Base-by-base conservation (phyloP, 768 basidiomycete genomes). In the Galerina marginata region DNA sequence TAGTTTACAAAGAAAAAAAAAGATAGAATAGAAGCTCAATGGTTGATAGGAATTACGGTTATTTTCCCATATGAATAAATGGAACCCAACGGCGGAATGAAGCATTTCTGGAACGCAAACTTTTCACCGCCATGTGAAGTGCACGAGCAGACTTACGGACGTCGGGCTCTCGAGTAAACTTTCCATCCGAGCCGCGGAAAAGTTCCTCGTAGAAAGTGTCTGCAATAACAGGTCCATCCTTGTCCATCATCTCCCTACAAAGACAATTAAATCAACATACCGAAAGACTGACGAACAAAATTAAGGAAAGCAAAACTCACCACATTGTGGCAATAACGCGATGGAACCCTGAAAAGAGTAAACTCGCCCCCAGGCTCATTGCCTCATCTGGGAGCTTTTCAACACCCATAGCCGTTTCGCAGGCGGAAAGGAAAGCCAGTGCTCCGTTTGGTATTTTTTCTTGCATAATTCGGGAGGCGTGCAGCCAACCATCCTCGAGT, bases 381-480 rank as follows among this genome's bases (percentile, higher is more conserved):
- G 61, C 51, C 47, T 74, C 70, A 43, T 72, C 70, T 4, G 71
- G 67, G 25, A 60, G 61, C 4, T 25, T 38, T n/a, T 59, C 20
- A 23, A 69, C 69, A 4, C 69, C 71, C 47, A 44, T 67, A 5
- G 71, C 74, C 1, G 74, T 75, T 45, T 75, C 65, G 43, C 75
- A 76, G 9, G 75, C 75, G 15, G 68, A 68, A 15, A 76, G 66
- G 44, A 73, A 75, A 1, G 72, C 73, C 4, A 75, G 53, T 12
- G 48, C 54, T 5, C 61, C 67, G 11, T 63, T 59, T 23, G 60
- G 61, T 1, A 66, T 38, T 37, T 57, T 26, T 39, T 47, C 44
- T 55, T 65, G 45, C 58, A 75, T 70, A 20, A 74, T 67, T 29
- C 57, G 57, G 1, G 69, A 66, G 2, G 72, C 23, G 4, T 14